Evolutionary conservation across 2,329 filamentous ascomycete genomes (phyloP).

Genomic region (Arthrinium phaeospermum): DNA sequence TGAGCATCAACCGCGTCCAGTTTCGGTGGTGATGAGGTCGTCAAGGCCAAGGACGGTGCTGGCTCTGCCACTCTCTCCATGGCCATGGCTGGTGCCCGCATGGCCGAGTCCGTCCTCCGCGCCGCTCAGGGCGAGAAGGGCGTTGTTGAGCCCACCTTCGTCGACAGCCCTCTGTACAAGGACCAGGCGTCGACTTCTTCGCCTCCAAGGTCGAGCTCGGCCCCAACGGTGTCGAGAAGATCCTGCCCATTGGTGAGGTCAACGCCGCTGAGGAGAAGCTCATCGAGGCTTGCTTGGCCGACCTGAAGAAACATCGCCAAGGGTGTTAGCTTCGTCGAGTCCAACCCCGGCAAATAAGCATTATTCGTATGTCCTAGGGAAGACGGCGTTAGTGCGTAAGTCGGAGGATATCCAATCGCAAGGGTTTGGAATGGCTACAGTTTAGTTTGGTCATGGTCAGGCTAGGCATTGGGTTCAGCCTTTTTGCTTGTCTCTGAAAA

Average conservation of each 20-base stretch:
- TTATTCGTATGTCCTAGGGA: background rate
- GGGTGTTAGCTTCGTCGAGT: slow-evolving; percentile 69
- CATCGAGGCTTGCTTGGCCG: slow-evolving; percentile 81
- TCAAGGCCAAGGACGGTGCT: slow-evolving; percentile 98
- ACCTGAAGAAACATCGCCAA: slow-evolving; percentile 96
- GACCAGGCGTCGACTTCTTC: slow-evolving; percentile 97
- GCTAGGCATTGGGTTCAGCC: slow-evolving; percentile 18
- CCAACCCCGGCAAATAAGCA: slow-evolving; percentile 60
- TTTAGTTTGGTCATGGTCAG: slow-evolving; percentile 11
- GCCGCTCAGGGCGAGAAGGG: slow-evolving; percentile 93
- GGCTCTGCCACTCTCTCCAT: slow-evolving; percentile 98
- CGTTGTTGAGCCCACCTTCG: slow-evolving; percentile 93
- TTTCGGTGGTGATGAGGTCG: slow-evolving; percentile 99
- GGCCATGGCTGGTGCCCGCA: slow-evolving; percentile 88
- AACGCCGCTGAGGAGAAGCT: slow-evolving; percentile 88
- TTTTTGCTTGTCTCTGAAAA: slow-evolving; percentile 22
- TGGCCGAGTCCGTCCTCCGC: slow-evolving; percentile 91
- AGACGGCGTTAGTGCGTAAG: slow-evolving; percentile 1
- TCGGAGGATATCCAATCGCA: background rate
- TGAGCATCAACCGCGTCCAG: slow-evolving; percentile 87
- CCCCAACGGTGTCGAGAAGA: slow-evolving; percentile 94
- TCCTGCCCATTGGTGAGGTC: slow-evolving; percentile 84
- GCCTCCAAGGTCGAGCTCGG: slow-evolving; percentile 94
- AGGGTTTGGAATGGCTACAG: slow-evolving; percentile 18
- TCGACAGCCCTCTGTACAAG: slow-evolving; percentile 98